Percentiles rank a stretch among this genome's conserved stretches.
phyloP scores from a whole-genome alignment of 331 rosid genomes.

The Prunus yedoensis region DNA sequence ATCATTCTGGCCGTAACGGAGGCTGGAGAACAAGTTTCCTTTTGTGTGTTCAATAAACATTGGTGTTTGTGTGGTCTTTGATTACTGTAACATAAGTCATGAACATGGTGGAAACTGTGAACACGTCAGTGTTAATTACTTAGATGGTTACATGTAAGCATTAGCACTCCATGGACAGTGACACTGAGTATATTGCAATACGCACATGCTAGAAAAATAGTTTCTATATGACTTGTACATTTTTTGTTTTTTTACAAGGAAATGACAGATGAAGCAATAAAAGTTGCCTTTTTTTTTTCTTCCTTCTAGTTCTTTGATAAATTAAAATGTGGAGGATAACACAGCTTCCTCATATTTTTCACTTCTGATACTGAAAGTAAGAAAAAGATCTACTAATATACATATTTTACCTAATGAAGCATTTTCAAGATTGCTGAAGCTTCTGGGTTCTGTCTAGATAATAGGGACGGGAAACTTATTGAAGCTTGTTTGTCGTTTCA shows the following conservation, averaged over 20 bases:
- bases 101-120: not conserved
- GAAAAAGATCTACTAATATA: not conserved
- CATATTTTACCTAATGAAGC: not conserved
- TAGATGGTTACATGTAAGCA: not conserved
- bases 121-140: not conserved
- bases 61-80: not conserved
- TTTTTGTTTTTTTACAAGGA: not conserved
- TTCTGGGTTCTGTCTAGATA: constrained; percentile 14
- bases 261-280: not conserved
- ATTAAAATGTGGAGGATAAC: not conserved
- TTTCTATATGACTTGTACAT: not conserved
- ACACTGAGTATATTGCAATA: not conserved
- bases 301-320: not conserved
- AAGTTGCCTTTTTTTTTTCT: not conserved
- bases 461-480: constrained; percentile 26
- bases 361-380: not conserved
- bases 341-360: not conserved
- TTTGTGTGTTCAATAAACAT: not conserved
- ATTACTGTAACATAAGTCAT: not conserved
- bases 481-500: constrained; percentile 31
- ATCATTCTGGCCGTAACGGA: not conserved
- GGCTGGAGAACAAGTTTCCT: not conserved
- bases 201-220: not conserved
- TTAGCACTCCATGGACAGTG: not conserved
- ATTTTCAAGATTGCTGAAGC: not conserved